Conservation (phyloP, 1,139 yeast genomes). For the Hyphopichia burtonii region DNA sequence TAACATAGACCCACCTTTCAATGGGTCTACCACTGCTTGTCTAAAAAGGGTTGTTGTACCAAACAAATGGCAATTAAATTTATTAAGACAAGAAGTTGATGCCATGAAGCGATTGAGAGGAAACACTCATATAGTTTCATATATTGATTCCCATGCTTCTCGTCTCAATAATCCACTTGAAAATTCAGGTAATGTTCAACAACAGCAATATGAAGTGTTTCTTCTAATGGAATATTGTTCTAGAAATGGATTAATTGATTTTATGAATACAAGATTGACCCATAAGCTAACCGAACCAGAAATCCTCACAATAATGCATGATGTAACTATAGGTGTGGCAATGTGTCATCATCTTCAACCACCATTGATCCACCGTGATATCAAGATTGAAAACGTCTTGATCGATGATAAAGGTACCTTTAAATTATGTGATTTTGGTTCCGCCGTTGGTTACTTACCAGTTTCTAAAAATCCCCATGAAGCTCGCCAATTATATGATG, state of each 20-base stretch:
- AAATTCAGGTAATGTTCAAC: slow-evolving; percentile 18
- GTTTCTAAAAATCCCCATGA: slow-evolving; percentile 69
- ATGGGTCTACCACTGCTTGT: slow-evolving; percentile 55
- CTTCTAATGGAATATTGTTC: slow-evolving; percentile 90
- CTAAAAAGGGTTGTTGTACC: slow-evolving; percentile 76
- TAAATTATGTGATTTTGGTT: slow-evolving; percentile 93
- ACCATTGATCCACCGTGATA: slow-evolving; percentile 87
- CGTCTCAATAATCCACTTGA: slow-evolving; percentile 34
- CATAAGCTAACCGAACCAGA: slow-evolving; percentile 81
- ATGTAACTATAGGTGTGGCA: slow-evolving; percentile 78
- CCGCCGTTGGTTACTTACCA: slow-evolving; percentile 68
- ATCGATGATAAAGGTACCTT: slow-evolving; percentile 70
- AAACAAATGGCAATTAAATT: slow-evolving; percentile 64
- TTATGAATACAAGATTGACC: slow-evolving; percentile 87
- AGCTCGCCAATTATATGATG: slow-evolving; percentile 69
- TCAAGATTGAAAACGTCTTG: slow-evolving; percentile 91
- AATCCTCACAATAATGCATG: slow-evolving; percentile 78
- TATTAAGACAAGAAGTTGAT: slow-evolving; percentile 75
- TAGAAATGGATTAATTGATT: slow-evolving; percentile 84
- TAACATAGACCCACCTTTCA: slow-evolving; percentile 49
- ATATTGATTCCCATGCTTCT: slow-evolving; percentile 95
- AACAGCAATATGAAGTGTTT: slow-evolving; percentile 77
- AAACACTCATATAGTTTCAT: slow-evolving; percentile 76
- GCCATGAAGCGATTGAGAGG: slow-evolving; percentile 82
- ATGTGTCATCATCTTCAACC: slow-evolving; percentile 84